These are phyloP conservation scores for Erysimum cheiri DNA, from an alignment of 441 rosid species.

Conservation along the genomic window DNA sequence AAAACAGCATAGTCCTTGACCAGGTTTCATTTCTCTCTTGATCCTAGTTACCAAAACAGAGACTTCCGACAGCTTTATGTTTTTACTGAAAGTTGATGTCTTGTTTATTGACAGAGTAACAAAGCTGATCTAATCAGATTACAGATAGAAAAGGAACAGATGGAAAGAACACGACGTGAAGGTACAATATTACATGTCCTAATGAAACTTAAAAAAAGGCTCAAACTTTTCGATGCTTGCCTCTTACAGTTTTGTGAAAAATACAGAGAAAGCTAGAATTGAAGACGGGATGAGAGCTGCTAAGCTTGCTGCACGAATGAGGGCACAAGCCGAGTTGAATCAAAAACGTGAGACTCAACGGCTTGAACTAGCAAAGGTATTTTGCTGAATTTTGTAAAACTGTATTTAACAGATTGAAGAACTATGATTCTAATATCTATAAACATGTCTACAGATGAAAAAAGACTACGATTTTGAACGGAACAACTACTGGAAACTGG, in stretches of 20 bases:
- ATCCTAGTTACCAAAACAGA: background rate
- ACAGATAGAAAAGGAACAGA: conserved; percentile 70
- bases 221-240: background rate
- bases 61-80: conserved; percentile 7
- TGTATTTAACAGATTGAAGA: conserved; percentile 8
- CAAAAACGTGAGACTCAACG: conserved; percentile 59
- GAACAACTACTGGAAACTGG: conserved; percentile 9
- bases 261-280: conserved; percentile 70
- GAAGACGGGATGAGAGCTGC: conserved; percentile 77
- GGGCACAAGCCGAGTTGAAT: conserved; percentile 63
- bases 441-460: conserved; percentile 33
- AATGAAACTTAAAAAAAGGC: background rate
- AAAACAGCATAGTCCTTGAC: conserved; percentile 65
- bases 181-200: conserved; percentile 50
- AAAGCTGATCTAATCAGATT: conserved; percentile 68
- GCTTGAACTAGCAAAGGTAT: conserved; percentile 54
- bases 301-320: conserved; percentile 58
- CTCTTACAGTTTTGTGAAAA: background rate
- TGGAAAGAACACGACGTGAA: conserved; percentile 76
- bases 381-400: background rate
- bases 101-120: conserved; percentile 53
- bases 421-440: conserved; percentile 3
- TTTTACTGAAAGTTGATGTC: conserved; percentile 1
- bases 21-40: conserved; percentile 49
- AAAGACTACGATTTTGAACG: background rate